Conservation (phyloP, 2,329 filamentous ascomycete species). For the Cercospora brassicicola region DNA sequence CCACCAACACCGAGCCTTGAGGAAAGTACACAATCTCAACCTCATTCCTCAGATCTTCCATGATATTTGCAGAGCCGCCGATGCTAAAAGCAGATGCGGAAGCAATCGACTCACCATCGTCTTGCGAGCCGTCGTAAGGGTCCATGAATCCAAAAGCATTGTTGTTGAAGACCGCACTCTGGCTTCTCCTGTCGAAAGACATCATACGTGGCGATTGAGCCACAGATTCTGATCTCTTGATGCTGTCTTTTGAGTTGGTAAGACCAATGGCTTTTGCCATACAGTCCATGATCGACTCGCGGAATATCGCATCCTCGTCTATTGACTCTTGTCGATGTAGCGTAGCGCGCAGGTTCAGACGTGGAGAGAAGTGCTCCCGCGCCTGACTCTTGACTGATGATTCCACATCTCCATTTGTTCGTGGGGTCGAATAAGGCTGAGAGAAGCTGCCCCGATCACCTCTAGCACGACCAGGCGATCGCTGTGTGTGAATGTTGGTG, state of each 20-base stretch:
- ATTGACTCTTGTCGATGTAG: conserved; percentile 75
- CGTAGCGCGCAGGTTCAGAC: conserved; percentile 39
- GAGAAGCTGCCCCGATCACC: conserved; percentile 48
- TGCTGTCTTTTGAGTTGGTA: conserved; percentile 64
- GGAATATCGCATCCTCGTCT: conserved; percentile 85
- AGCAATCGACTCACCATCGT: conserved; percentile 81
- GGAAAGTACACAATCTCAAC: conserved; percentile 97
- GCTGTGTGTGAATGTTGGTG: conserved; percentile 71
- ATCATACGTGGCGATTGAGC: conserved; percentile 83
- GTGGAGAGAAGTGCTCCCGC: conserved; percentile 44
- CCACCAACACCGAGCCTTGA: conserved; percentile 88
- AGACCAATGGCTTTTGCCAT: conserved; percentile 94
- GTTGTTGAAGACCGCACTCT: conserved; percentile 79
- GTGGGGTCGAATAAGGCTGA: conserved; percentile 48
- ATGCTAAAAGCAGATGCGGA: conserved; percentile 51
- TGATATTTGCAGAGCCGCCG: conserved; percentile 62
- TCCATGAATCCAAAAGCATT: conserved; percentile 61
- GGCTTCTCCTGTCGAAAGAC: conserved; percentile 77
- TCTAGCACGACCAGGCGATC: conserved; percentile 55
- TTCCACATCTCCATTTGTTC: conserved; percentile 41
- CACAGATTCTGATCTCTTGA: conserved; percentile 69
- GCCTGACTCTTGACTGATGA: conserved; percentile 45
- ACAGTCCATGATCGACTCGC: conserved; percentile 87
- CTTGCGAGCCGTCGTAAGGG: conserved; percentile 72
- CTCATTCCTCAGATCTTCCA: conserved; percentile 84